These are phyloP conservation scores for Kingdonia uniflora DNA, from an alignment of 164 flowering plant species.

Conservation along the genomic window DNA sequence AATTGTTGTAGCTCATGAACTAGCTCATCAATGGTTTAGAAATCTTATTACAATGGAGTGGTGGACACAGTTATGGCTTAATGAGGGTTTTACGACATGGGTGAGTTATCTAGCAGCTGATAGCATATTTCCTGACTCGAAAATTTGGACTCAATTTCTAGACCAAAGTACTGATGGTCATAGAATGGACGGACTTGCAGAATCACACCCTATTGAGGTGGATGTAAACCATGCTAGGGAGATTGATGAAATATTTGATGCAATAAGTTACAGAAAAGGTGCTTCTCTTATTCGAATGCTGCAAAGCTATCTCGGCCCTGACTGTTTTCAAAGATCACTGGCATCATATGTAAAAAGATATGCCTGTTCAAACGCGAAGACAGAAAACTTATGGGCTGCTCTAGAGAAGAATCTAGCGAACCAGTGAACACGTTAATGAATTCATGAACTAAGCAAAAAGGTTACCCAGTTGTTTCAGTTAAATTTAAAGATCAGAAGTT, in stretches of 20 bases:
- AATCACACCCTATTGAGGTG: conserved; percentile 97
- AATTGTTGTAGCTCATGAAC: conserved; percentile 89
- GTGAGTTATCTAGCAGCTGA: conserved; percentile 93
- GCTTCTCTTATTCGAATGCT: conserved; percentile 92
- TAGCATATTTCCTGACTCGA: conserved; percentile 88
- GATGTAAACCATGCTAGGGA: conserved; percentile 79
- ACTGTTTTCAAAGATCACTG: conserved; percentile 65
- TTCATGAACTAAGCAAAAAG: conserved; percentile 92
- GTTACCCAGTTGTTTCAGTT: conserved; percentile 84
- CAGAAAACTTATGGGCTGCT: conserved; percentile 90
- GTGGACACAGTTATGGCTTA: conserved; percentile 99
- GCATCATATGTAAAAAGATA: conserved; percentile 73
- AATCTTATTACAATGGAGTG: conserved; percentile 99
- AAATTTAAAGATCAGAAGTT: conserved; percentile 46
- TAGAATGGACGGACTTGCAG: conserved; percentile 76
- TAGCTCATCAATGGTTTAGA: conserved; percentile 99
- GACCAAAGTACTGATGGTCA: conserved; percentile 75
- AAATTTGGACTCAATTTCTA: conserved; percentile 95
- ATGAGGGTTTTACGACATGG: conserved; percentile 99
- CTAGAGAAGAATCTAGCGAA: conserved; percentile 82
- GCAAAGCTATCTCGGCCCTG: conserved; percentile 88
- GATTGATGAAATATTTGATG: conserved; percentile 93
- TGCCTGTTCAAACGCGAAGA: conserved; percentile 80
- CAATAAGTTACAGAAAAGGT: conserved; percentile 85
- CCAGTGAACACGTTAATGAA: conserved; percentile 82